Evolutionary conservation across 306 rosid species (phyloP).

Genomic region (Canavalia gladiata): DNA sequence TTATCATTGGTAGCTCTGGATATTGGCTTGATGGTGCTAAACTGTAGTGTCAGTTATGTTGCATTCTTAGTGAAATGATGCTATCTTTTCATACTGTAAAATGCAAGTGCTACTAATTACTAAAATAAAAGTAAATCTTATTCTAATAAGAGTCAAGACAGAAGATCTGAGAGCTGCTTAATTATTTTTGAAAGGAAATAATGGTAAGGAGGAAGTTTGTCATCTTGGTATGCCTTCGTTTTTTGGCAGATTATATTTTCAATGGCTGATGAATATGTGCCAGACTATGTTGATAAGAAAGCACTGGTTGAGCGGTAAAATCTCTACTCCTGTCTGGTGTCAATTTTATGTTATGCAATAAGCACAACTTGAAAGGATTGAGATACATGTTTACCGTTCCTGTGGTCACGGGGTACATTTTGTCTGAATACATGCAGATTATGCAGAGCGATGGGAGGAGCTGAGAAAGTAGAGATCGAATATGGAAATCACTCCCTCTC

Average conservation of each 20-base stretch:
- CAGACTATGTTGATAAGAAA: conserved; percentile 93
- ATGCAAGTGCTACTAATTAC: neutral
- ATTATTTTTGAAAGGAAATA: neutral
- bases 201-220: conserved; percentile 3
- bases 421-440: conserved; percentile 62
- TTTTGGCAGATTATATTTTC: conserved; percentile 85
- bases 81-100: conserved; percentile 15
- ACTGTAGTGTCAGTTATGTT: conserved; percentile 14
- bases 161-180: conserved; percentile 26
- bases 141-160: conserved; percentile 23
- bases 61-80: conserved; percentile 24
- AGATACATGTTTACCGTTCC: conserved; percentile 15
- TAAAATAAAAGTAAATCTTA: conserved; percentile 28
- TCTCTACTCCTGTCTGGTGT: conserved; percentile 30
- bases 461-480: conserved; percentile 90
- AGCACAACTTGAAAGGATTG: conserved; percentile 14
- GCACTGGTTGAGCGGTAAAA: conserved; percentile 85
- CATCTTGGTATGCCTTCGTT: conserved; percentile 15
- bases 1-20: neutral
- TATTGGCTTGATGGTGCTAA: conserved; percentile 11
- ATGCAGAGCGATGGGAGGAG: conserved; percentile 96
- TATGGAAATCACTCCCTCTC: conserved; percentile 97
- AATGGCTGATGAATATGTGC: conserved; percentile 96
- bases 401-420: conserved; percentile 28
- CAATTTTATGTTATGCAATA: conserved; percentile 7